phyloP scores from a whole-genome alignment of 495 filamentous ascomycete genomes.

The Viridothelium virens region DNA sequence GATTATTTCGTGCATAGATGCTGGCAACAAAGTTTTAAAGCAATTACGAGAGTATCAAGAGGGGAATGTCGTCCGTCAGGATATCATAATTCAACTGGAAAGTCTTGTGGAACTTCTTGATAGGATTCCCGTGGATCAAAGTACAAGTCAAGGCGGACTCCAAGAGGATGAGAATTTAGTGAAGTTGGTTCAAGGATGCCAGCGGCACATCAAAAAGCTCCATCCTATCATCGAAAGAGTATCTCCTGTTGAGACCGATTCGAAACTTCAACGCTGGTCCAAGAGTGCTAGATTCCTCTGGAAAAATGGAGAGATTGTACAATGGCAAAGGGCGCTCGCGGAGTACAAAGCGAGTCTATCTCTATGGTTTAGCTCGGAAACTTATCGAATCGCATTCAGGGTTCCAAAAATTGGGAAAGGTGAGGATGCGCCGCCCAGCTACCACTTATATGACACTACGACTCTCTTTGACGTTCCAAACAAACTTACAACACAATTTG shows the following conservation, averaged over 20 bases:
- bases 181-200: not conserved
- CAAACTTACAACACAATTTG: not conserved
- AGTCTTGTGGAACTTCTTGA: not conserved
- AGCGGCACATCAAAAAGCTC: not conserved
- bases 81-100: not conserved
- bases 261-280: not conserved
- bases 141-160: not conserved
- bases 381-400: not conserved
- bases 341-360: not conserved
- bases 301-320: not conserved
- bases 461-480: not conserved
- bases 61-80: not conserved
- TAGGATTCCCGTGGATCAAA: not conserved
- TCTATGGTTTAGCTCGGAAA: not conserved
- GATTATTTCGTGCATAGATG: not conserved
- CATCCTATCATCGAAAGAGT: not conserved
- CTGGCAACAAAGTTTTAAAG: not conserved
- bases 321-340: not conserved
- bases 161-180: not conserved
- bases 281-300: not conserved
- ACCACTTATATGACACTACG: not conserved
- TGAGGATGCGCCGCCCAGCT: not conserved
- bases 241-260: not conserved
- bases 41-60: not conserved
- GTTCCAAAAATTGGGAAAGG: not conserved